Base-by-base conservation (phyloP, 768 basidiomycete species). In the Rhizopogon roseolus region DNA sequence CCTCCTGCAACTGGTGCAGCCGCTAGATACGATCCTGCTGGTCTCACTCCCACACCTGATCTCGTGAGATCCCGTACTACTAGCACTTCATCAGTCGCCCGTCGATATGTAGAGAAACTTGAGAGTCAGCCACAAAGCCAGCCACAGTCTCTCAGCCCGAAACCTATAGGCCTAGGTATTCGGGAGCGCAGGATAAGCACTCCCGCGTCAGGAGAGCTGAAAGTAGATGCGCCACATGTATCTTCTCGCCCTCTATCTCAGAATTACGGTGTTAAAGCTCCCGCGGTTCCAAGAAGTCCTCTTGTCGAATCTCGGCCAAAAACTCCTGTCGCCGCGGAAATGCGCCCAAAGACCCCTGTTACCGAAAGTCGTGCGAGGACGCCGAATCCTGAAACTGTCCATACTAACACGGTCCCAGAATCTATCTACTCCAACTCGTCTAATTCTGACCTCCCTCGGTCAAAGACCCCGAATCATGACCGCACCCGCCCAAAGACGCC, bases 161-260 rank as follows among this genome's bases (percentile, higher is more conserved):
- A 56, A 49, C 37, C 52, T 5, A 36, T 54, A 19, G 52, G 57
- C 17, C 50, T 49, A 7, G 73, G 68, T 50, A 65, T 63, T 53
- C 74, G 81, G 36, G 78, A 80, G 56, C 76, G 80, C 49, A 80
- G 76, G 11, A 73, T 75, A 48, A 84, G 79, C 59, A 79, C 77
- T 5, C 77, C 81, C 0, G 62, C 59, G n/a, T 54, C 61, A 13
- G 48, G 41, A 27, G 66, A 64, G 41, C 56, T 57, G 36, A 62
- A 58, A 34, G 54, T 41, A 36, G n/a, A 36, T 9, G 57, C 62
- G 13, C 61, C 66, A 2, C 10, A 39, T 5, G 34, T 57, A 41
- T 9, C 64, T 46, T 61, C 55, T 1, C 58, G 48, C 7, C 55
- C 61, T 10, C 9, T 57, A 4, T 55, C 65, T 59, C 68, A 64